Conservation (phyloP, 2,329 filamentous ascomycete genomes). For the Epichloe sibirici region DNA sequence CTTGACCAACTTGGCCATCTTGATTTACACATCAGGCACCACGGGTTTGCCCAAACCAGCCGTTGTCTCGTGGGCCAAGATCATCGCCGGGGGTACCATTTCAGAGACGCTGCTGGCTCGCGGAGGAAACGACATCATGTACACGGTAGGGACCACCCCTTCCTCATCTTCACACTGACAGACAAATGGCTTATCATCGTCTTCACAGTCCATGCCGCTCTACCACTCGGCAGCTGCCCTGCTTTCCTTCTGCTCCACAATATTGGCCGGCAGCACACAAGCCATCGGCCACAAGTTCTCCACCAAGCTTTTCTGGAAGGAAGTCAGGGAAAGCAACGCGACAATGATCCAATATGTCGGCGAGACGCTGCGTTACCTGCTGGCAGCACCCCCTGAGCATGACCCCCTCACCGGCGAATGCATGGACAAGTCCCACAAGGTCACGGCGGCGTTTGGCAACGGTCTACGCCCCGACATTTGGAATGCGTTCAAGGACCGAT, state of each 20-base stretch:
- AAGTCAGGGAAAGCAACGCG: conserved; percentile 56
- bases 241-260: conserved; percentile 51
- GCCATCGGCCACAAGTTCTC: conserved; percentile 70
- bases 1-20: conserved; percentile 47
- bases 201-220: conserved; percentile 59
- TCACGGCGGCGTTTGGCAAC: conserved; percentile 73
- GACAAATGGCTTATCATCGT: neutral
- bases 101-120: conserved; percentile 39
- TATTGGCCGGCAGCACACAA: conserved; percentile 52
- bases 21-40: conserved; percentile 81
- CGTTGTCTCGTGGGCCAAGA: conserved; percentile 61
- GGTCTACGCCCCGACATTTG: conserved; percentile 78
- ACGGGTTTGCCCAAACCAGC: conserved; percentile 75
- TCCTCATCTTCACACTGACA: neutral
- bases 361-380: conserved; percentile 73
- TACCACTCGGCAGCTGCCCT: conserved; percentile 73
- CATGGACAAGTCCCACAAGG: conserved; percentile 58
- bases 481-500: conserved; percentile 71
- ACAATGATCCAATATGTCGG: conserved; percentile 81
- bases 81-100: conserved; percentile 32
- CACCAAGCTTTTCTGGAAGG: conserved; percentile 62
- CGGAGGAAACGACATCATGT: conserved; percentile 55
- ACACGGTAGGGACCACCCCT: conserved; percentile 48
- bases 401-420: conserved; percentile 53
- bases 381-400: conserved; percentile 50